phyloP scores from a whole-genome alignment of 2,329 filamentous ascomycete genomes.

The Drechslerella stenobrocha region DNA sequence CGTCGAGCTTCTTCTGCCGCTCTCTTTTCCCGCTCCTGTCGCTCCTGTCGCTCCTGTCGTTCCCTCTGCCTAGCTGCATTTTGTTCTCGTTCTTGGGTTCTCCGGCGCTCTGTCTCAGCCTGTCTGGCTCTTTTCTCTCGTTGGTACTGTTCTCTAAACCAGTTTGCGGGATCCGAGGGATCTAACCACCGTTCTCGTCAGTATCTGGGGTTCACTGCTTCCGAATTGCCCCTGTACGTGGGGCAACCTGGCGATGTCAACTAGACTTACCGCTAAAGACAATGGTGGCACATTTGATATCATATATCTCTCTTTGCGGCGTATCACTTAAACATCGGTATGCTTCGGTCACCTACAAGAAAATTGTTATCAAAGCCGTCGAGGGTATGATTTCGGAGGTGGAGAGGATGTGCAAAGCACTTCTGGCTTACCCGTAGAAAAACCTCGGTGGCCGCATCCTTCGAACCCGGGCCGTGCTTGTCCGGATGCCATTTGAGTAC shows the following conservation, averaged over 20 bases:
- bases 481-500: slow-evolving; percentile 9
- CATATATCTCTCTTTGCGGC: slow-evolving; percentile 15
- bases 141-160: slow-evolving; percentile 16
- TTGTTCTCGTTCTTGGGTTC: slow-evolving; percentile 22
- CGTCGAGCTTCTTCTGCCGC: slow-evolving; percentile 21
- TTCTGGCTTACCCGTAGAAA: slow-evolving; percentile 1
- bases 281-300: slow-evolving; percentile 17
- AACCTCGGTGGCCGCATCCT: slow-evolving; percentile 2
- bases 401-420: no score
- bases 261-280: slow-evolving; percentile 17
- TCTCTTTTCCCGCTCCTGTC: slow-evolving; percentile 3
- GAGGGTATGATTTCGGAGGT: no score
- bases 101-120: slow-evolving; percentile 15
- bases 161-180: slow-evolving; percentile 21
- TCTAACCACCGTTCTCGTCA: no score
- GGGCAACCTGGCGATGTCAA: no score
- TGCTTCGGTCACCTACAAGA: not conserved
- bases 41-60: slow-evolving; percentile 6
- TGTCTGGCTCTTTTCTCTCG: slow-evolving; percentile 4
- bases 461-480: slow-evolving; percentile 1
- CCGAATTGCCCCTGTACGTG: not conserved
- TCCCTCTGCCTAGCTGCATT: slow-evolving; percentile 14
- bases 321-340: slow-evolving; percentile 11
- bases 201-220: not conserved
- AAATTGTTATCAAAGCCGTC: not conserved